Evolutionary conservation across 2,329 filamentous ascomycete genomes (phyloP).

Genomic region (Sarocladiaceae sp.): DNA sequence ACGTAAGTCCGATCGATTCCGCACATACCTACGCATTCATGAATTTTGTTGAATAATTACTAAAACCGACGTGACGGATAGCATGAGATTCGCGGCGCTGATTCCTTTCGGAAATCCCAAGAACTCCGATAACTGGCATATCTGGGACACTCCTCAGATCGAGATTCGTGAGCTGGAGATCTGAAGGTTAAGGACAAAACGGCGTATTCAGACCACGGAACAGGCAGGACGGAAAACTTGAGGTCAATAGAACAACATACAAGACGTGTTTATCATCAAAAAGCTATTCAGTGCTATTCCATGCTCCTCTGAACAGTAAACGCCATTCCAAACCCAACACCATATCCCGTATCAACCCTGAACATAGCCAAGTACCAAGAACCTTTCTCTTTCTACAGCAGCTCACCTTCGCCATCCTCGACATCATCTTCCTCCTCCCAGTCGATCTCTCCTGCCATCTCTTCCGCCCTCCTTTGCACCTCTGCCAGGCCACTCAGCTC

Average conservation of each 20-base stretch:
- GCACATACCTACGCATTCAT: too few species aligned
- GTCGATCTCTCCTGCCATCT: conserved; percentile 49
- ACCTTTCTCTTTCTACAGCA: conserved; percentile 28
- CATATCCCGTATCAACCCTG: too few species aligned
- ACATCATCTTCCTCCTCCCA: conserved; percentile 55
- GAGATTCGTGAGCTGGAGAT: neutral
- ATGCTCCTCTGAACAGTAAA: neutral
- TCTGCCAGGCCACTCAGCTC: conserved; percentile 72
- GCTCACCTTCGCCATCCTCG: conserved; percentile 44
- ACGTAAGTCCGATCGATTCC: too few species aligned
- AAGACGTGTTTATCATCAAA: neutral
- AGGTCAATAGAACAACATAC: too few species aligned
- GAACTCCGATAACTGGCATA: conserved; percentile 18
- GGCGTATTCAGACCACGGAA: too few species aligned
- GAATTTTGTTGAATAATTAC: too few species aligned
- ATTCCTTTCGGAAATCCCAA: conserved; percentile 18
- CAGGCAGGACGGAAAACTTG: too few species aligned
- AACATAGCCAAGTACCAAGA: too few species aligned
- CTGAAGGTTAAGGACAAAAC: too few species aligned
- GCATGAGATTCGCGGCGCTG: conserved; percentile 21
- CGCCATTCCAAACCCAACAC: neutral
- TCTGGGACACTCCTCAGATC: conserved; percentile 12
- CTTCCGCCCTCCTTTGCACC: conserved; percentile 58
- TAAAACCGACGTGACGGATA: too few species aligned
- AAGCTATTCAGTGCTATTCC: too few species aligned